Evolutionary conservation across 495 filamentous ascomycete genomes (phyloP).

Genomic region (Acidomyces sp.): DNA sequence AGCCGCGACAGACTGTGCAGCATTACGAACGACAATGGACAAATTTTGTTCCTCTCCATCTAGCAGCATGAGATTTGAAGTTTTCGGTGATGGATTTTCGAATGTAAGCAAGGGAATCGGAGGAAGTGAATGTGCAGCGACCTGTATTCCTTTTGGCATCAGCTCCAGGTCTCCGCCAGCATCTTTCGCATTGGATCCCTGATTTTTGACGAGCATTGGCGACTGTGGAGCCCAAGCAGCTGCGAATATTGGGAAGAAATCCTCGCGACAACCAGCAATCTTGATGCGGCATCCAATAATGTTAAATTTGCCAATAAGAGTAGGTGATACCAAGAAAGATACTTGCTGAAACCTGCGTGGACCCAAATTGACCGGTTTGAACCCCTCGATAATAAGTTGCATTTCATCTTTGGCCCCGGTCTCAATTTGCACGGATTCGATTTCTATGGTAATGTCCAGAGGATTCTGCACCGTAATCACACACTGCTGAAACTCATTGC

Average conservation of each 20-base stretch:
- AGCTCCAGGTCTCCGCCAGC: constrained; percentile 3
- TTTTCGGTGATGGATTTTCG: constrained; percentile 62
- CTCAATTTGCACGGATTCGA: constrained; percentile 68
- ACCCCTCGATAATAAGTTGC: constrained; percentile 48
- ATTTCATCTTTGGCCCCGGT: constrained; percentile 41
- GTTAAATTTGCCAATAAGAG: constrained; percentile 48
- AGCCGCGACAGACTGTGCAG: neutral
- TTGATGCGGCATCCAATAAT: constrained; percentile 71
- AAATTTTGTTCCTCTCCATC: constrained; percentile 5
- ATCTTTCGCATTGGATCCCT: neutral
- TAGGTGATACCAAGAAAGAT: constrained; percentile 55
- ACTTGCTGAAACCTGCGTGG: constrained; percentile 72
- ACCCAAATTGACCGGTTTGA: constrained; percentile 52
- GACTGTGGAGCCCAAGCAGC: constrained; percentile 59
- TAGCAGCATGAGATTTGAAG: constrained; percentile 64
- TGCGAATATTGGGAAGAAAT: constrained; percentile 70
- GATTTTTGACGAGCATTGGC: constrained; percentile 57
- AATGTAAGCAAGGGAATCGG: constrained; percentile 65
- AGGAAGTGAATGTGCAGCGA: constrained; percentile 57
- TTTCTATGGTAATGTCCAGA: constrained; percentile 80
- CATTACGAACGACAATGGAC: constrained; percentile 1
- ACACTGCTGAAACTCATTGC: constrained; percentile 57
- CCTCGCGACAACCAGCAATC: constrained; percentile 65
- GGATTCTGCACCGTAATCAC: constrained; percentile 79
- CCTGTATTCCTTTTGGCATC: constrained; percentile 9